phyloP scores from a whole-genome alignment of 352 stramenopile genomes.

The Phytophthora vignae region DNA sequence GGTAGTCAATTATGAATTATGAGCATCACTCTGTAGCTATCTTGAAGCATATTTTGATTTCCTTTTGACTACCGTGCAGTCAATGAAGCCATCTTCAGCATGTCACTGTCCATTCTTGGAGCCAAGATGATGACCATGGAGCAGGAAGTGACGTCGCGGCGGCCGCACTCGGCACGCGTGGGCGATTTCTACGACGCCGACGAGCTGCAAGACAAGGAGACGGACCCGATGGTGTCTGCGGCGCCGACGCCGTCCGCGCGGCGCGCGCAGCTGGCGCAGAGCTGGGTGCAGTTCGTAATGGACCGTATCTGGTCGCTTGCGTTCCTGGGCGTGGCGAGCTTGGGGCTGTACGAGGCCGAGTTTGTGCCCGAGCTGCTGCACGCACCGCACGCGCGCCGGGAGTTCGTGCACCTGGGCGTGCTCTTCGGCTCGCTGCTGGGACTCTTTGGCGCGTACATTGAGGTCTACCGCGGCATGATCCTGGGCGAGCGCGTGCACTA shows the following conservation, averaged over 20 bases:
- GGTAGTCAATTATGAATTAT: too few relatives aligned
- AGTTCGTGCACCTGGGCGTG: slow-evolving; percentile 64
- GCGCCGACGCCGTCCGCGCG: background rate
- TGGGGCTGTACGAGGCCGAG: slow-evolving; percentile 66
- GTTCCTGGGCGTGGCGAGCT: slow-evolving; percentile 58
- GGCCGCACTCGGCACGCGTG: slow-evolving; percentile 30
- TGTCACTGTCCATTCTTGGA: too few relatives aligned
- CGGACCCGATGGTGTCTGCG: slow-evolving; percentile 50
- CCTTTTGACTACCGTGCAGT: too few relatives aligned
- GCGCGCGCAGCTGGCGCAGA: slow-evolving; percentile 31
- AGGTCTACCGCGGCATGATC: slow-evolving; percentile 71
- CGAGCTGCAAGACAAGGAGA: slow-evolving; percentile 30
- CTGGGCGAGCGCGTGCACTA: slow-evolving; percentile 70
- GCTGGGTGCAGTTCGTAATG: slow-evolving; percentile 53
- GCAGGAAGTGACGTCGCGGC: slow-evolving; percentile 65
- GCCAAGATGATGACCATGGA: slow-evolving; percentile 59
- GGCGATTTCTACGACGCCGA: slow-evolving; percentile 2
- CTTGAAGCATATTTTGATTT: too few relatives aligned
- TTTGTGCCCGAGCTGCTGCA: slow-evolving; percentile 72
- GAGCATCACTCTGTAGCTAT: too few relatives aligned
- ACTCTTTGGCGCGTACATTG: slow-evolving; percentile 74
- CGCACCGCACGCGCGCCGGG: slow-evolving; percentile 52
- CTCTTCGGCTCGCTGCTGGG: slow-evolving; percentile 60
- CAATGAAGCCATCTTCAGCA: too few relatives aligned
- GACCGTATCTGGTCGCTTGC: slow-evolving; percentile 66